These are phyloP conservation scores for Trichoderma sp. DNA, from an alignment of 2,329 filamentous ascomycete species.

Conservation along the genomic window DNA sequence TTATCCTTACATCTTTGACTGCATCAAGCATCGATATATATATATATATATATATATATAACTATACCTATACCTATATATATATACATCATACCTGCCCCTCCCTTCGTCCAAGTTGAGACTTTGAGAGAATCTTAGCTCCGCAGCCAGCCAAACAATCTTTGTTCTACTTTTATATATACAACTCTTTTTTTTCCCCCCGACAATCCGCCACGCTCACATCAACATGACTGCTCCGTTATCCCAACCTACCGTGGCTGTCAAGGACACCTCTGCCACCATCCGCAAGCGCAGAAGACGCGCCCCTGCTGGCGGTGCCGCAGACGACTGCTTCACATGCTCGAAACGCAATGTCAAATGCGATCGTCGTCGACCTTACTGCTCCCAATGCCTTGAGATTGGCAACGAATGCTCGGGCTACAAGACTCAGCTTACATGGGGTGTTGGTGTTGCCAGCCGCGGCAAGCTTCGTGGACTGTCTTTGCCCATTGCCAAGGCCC, in stretches of 20 bases:
- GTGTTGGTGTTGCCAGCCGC: conserved; percentile 90
- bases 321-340: conserved; percentile 95
- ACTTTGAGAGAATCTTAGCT: background rate
- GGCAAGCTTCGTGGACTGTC: conserved; percentile 91
- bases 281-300: conserved; percentile 78
- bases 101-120: background rate
- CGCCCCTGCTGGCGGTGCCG: conserved; percentile 82
- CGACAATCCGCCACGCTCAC: background rate
- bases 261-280: conserved; percentile 54
- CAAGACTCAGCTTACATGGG: conserved; percentile 96
- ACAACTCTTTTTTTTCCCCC: background rate
- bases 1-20: background rate
- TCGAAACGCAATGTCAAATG: conserved; percentile 81
- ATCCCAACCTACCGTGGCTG: conserved; percentile 45
- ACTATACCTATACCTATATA: background rate
- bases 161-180: background rate
- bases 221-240: conserved; percentile 52
- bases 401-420: conserved; percentile 94
- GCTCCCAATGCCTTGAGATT: conserved; percentile 87
- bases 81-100: background rate
- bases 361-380: conserved; percentile 90
- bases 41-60: background rate
- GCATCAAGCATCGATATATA: background rate
- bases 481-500: conserved; percentile 65
- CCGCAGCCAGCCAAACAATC: background rate